phyloP scores from a whole-genome alignment of 257 asterid species.

The Solanum appendiculatum region DNA sequence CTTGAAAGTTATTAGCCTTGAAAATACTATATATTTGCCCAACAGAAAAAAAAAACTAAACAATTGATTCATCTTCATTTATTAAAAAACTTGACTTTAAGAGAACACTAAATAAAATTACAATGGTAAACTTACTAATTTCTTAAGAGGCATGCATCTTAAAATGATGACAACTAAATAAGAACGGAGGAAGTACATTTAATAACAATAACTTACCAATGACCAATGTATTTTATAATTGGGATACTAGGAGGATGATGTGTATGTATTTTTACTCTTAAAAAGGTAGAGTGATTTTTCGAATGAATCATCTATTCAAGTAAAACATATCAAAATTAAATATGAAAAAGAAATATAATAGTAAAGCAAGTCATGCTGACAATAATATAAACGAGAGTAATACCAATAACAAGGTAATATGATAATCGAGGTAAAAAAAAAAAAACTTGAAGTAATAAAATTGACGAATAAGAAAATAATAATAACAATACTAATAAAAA shows the following conservation, averaged over 20 bases:
- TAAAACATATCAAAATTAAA: background rate
- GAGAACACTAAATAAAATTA: too few species aligned
- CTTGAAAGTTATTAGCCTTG: too few species aligned
- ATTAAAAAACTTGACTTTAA: background rate
- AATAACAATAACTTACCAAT: background rate
- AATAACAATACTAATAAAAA: background rate
- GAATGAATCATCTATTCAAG: background rate
- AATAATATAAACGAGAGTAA: background rate
- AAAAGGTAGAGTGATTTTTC: background rate
- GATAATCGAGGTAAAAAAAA: background rate
- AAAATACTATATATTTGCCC: too few species aligned
- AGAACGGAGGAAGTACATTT: fast-evolving
- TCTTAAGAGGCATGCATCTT: background rate
- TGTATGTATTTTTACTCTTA: background rate
- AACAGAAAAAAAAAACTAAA: too few species aligned
- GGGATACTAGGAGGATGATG: background rate
- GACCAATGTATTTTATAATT: background rate
- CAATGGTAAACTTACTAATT: too few species aligned
- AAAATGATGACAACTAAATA: too few species aligned
- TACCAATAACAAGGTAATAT: background rate
- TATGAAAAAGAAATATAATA: background rate
- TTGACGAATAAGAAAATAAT: background rate
- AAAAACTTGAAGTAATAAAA: background rate
- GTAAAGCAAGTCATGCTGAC: fast-evolving
- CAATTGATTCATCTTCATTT: background rate